Evolutionary conservation across 371 early-diverging fungal species (phyloP), one percentile per base, ranked within the genome.

Genomic region (Actinomortierella wolfii): DNA sequence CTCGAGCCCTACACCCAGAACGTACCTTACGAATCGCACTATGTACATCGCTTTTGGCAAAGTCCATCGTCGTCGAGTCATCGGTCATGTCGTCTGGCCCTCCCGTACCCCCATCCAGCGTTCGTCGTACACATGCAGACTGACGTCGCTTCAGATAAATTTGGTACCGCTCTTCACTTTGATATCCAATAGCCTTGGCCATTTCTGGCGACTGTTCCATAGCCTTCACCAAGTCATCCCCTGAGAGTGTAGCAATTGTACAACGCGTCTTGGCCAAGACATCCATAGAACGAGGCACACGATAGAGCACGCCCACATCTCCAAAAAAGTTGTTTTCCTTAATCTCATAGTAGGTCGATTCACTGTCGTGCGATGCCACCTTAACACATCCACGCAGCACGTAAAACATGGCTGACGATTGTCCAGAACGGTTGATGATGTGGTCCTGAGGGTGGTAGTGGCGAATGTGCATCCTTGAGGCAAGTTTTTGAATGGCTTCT

Each of bases 271-370:
- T 81, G 18, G 92, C 88, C 25, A 89, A 68, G 1, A 95, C 93
- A 17, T 88, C 91, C 34, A 95, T 94, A 14, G 94, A 92, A 8
- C 95, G 80, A 5, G 88, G 82, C 49, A 92, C 84, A 17, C 89
- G 84, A 63, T 90, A 92, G 2, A 95, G 77, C 5, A 94, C 86
- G 0, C 92, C 95, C 26, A 96, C 92, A 61, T 96, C 96, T 9
- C 88, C 88, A 64, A 87, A 86, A 58, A 88, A 91, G n/a, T 83
- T 79, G 45, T 92, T 92, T 51, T 83, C 79, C 0, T 81, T 78
- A 51, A 92, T 69, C 21, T 86, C 90, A 20, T 91, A 89, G 68
- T 87, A 89, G 18, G 88, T 83, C 3, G 88, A 82, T 61, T 94
- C 94, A 41, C 82, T 86, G 54, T 91, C 94, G 44, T 86, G 85